Percentiles rank a stretch among this genome's conserved stretches.
Evolutionary conservation across 2,329 filamentous ascomycete genomes (phyloP).

Genomic region (Phialemonium atrogriseum): DNA sequence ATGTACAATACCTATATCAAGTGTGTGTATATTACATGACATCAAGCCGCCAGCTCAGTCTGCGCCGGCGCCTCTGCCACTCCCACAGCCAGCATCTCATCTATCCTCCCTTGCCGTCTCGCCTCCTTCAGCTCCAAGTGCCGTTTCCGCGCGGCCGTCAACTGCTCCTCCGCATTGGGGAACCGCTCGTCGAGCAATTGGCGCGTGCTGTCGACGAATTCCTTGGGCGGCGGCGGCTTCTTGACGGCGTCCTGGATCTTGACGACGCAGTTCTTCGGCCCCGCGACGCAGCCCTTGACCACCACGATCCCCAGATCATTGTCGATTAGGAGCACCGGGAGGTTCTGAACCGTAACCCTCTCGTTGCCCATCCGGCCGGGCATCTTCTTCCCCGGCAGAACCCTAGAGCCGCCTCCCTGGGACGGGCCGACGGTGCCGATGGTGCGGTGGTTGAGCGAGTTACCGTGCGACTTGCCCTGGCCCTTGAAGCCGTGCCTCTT

Average conservation of each 20-base stretch:
- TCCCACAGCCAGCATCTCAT: conserved; percentile 18
- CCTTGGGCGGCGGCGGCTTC: conserved; percentile 53
- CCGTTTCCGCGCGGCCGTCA: conserved; percentile 39
- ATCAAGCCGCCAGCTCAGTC: conserved; percentile 10
- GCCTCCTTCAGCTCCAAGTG: conserved; percentile 48
- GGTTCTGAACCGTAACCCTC: conserved; percentile 81
- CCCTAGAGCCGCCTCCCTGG: conserved; percentile 86
- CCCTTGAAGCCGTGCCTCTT: conserved; percentile 87
- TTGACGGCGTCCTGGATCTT: conserved; percentile 86
- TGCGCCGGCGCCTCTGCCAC: conserved; percentile 13
- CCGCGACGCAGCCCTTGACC: conserved; percentile 77
- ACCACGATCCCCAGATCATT: conserved; percentile 79
- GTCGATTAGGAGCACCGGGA: conserved; percentile 84
- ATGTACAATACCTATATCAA: conserved; percentile 14
- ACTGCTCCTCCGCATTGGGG: conserved; percentile 32
- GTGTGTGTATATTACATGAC: conserved; percentile 8
- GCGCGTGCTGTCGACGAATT: conserved; percentile 38
- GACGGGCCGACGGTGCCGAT: conserved; percentile 85
- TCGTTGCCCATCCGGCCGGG: conserved; percentile 90
- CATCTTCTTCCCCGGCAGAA: conserved; percentile 97
- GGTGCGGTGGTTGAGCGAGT: conserved; percentile 86
- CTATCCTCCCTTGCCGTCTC: conserved; percentile 32
- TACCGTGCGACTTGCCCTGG: conserved; percentile 89
- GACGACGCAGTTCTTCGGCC: conserved; percentile 79
- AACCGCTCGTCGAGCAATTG: conserved; percentile 36